Base-by-base conservation (phyloP, 352 stramenopile species). In the Halophytophthora polymorphica region DNA sequence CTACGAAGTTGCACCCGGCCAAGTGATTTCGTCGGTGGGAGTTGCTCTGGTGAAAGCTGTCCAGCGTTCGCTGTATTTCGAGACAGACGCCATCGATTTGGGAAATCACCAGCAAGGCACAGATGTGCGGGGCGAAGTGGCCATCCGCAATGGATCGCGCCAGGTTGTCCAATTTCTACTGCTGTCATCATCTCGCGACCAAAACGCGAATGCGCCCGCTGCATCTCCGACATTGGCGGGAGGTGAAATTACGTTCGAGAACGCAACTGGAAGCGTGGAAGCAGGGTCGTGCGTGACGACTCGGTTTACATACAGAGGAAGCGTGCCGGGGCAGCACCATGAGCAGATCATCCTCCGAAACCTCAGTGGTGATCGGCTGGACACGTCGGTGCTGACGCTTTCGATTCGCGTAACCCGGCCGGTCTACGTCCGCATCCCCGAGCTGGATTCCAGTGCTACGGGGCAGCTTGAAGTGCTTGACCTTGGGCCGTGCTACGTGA, bases 291-390 rank as follows among this genome's bases (percentile, higher is more conserved):
- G 61, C 15, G 58, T 73, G 22, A 63, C 55, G 22, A 73, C 86
- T 41, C 42, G 61, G n/a, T 95, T 95, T 52, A 73, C 69, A 21
- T 93, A 89, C 67, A 78, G 69, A 50, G 82, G 73, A 12, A 65
- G 43, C 39, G 63, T 66, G 14, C 81, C 83, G 34, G 86, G 86
- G 6, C 77, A 92, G 28, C 83, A 93, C 44, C 71, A 60, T 21
- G 82, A 93, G 25, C 80, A 89, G 46, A 86, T 95, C 48, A 51
- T 93, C 13, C 64, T 95, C 29, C 72, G 83, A 12, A 95, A 95
- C 56, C 68, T 95, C 12, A 90, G 69, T 34, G 64, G 64, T n/a
- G 82, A 93, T 52, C 83, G 84, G 13, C 54, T 91, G 2, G 82
- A 95, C 49, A 88, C 77, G 14, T 83, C 79, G 14, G 62, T 77